Percentiles rank a stretch among this genome's conserved stretches.
Evolutionary conservation across 2,329 filamentous ascomycete species (phyloP).

Genomic region (Claviceps africana): DNA sequence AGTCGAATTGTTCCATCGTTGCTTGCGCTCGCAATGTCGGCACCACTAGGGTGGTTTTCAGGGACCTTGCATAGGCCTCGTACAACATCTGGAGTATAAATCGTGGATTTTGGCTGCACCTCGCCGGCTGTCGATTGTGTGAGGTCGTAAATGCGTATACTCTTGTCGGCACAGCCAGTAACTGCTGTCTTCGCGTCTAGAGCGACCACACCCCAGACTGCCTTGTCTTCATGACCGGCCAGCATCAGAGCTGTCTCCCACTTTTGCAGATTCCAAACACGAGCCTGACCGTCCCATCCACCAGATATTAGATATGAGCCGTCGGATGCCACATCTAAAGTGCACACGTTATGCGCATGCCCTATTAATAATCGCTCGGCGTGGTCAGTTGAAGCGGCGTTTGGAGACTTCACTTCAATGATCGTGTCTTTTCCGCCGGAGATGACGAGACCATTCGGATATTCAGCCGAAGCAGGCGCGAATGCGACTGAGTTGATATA

Average conservation of each 20-base stretch:
- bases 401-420: slow-evolving; percentile 73
- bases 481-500: slow-evolving; percentile 83
- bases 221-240: slow-evolving; percentile 56
- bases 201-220: slow-evolving; percentile 84
- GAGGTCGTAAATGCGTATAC: slow-evolving; percentile 72
- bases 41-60: slow-evolving; percentile 59
- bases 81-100: slow-evolving; percentile 65
- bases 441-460: slow-evolving; percentile 67
- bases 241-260: slow-evolving; percentile 68
- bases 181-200: slow-evolving; percentile 69
- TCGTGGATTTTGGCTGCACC: slow-evolving; percentile 37
- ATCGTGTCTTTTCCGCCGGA: slow-evolving; percentile 86
- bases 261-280: slow-evolving; percentile 71
- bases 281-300: slow-evolving; percentile 82
- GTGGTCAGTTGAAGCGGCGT: slow-evolving; percentile 53
- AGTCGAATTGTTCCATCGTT: slow-evolving; percentile 83
- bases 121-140: slow-evolving; percentile 42
- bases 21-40: slow-evolving; percentile 86
- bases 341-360: slow-evolving; percentile 77
- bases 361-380: slow-evolving; percentile 78
- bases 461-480: slow-evolving; percentile 51
- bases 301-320: slow-evolving; percentile 72
- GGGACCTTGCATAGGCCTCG: slow-evolving; percentile 80
- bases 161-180: slow-evolving; percentile 85
- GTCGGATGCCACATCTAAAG: slow-evolving; percentile 63